phyloP scores from a whole-genome alignment of 164 flowering plant genomes.

The Echeveria elegans region DNA sequence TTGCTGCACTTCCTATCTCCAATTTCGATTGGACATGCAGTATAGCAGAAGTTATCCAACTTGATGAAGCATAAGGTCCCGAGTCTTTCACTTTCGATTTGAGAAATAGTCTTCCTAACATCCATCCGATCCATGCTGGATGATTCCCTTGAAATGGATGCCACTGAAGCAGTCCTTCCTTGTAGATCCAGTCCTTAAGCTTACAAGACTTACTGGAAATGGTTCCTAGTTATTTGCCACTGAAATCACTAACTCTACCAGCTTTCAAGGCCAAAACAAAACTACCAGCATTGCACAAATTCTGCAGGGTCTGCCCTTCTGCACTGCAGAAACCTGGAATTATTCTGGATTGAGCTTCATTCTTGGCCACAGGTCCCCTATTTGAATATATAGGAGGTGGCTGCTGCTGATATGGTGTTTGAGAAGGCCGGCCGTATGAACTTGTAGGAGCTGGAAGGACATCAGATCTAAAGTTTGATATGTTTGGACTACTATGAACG shows the following conservation, averaged over 20 bases:
- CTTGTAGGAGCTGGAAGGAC: conserved; percentile 27
- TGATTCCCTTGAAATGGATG: conserved; percentile 76
- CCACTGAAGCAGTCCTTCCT: conserved; percentile 36
- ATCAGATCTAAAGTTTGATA: conserved; percentile 21
- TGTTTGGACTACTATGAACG: conserved; percentile 23
- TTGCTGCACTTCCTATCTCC: conserved; percentile 89
- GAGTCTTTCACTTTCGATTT: conserved; percentile 82
- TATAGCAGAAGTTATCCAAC: conserved; percentile 75
- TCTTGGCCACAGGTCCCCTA: conserved; percentile 77
- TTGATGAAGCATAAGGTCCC: conserved; percentile 70
- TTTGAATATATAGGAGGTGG: conserved; percentile 59
- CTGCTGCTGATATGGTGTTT: conserved; percentile 24
- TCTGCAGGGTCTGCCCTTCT: conserved; percentile 76
- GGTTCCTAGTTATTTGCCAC: conserved; percentile 81
- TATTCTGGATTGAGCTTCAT: conserved; percentile 70
- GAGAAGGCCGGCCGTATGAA: conserved; percentile 25
- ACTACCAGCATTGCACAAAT: conserved; percentile 62
- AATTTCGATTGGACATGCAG: conserved; percentile 76
- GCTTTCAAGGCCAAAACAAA: conserved; percentile 82
- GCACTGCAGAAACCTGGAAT: conserved; percentile 71
- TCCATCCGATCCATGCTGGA: conserved; percentile 39
- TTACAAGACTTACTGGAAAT: conserved; percentile 48
- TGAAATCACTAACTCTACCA: conserved; percentile 73
- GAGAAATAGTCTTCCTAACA: conserved; percentile 63
- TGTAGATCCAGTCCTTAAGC: conserved; percentile 68